These are phyloP conservation scores for Nicotiana otophora DNA, from an alignment of 257 asterid genomes.

Conservation along the genomic window DNA sequence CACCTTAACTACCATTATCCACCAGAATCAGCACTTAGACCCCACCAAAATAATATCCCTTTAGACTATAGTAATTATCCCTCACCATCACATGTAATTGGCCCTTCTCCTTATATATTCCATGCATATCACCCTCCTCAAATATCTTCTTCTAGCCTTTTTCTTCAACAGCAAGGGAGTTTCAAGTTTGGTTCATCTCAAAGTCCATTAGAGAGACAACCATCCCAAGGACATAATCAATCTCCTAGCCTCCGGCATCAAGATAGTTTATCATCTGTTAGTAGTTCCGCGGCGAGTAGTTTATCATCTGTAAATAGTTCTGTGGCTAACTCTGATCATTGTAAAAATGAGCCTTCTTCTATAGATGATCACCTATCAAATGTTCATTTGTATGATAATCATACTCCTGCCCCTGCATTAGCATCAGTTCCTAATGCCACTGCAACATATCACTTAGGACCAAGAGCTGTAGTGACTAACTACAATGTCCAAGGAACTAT, in stretches of 20 bases:
- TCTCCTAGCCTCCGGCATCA: constrained; percentile 30
- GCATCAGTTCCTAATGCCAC: constrained; percentile 5
- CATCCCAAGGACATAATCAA: constrained; percentile 25
- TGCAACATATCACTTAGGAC: constrained; percentile 53
- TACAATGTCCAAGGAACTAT: constrained; percentile 26
- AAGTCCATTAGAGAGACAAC: constrained; percentile 33
- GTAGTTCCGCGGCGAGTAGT: constrained; percentile 13
- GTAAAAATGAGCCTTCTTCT: constrained; percentile 37
- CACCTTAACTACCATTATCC: constrained; percentile 31
- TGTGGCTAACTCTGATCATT: constrained; percentile 18
- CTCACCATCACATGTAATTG: constrained; percentile 30
- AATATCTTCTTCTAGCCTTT: constrained; percentile 23
- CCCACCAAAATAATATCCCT: constrained; percentile 12
- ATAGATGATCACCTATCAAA: constrained; percentile 51
- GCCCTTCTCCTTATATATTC: constrained; percentile 39
- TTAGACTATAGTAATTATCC: constrained; percentile 25
- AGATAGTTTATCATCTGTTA: constrained; percentile 26
- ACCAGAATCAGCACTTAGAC: constrained; percentile 10
- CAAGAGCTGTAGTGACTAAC: constrained; percentile 33
- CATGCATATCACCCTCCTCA: constrained; percentile 41
- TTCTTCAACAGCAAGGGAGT: constrained; percentile 36
- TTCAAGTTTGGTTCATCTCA: constrained; percentile 36
- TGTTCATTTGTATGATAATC: constrained; percentile 45
- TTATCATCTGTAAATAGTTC: constrained; percentile 13
- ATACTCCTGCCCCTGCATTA: constrained; percentile 42